Percentiles rank a stretch among this genome's conserved stretches.
Conservation (phyloP, 768 basidiomycete genomes). For the Sarcodon aspratus region DNA sequence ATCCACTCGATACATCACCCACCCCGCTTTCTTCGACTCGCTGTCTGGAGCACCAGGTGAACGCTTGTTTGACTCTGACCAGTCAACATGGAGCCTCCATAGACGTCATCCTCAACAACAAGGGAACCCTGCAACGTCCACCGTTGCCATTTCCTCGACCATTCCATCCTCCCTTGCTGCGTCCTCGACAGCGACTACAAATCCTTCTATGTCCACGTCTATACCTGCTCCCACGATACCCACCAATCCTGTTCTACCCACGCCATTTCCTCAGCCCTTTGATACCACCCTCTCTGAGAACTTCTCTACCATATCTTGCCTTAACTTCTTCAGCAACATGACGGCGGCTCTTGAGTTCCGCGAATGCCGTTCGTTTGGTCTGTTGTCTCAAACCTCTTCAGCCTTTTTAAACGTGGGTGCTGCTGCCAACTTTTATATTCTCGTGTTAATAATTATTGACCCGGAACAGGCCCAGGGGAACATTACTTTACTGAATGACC, state of each 20-base stretch:
- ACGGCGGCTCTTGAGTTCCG: conserved; percentile 47
- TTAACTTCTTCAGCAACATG: conserved; percentile 69
- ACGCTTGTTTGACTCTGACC: conserved; percentile 9
- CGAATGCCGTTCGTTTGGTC: conserved; percentile 67
- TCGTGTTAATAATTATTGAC: conserved; percentile 1
- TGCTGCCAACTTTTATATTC: neutral
- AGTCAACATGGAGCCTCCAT: conserved; percentile 27
- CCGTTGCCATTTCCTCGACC: conserved; percentile 4
- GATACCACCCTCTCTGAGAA: conserved; percentile 53
- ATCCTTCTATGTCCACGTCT: conserved; percentile 14
- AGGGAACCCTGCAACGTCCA: neutral
- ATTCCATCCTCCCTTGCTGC: conserved; percentile 1
- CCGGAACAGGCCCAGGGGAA: conserved; percentile 51
- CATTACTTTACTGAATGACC: conserved; percentile 46
- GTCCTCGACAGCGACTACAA: conserved; percentile 12
- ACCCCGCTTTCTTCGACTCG: conserved; percentile 32
- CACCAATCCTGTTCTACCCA: conserved; percentile 39
- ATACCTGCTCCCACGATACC: conserved; percentile 39
- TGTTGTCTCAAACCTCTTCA: conserved; percentile 45
- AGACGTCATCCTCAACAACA: conserved; percentile 21
- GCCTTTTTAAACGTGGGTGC: conserved; percentile 42
- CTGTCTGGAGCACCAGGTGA: conserved; percentile 13
- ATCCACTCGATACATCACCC: conserved; percentile 38
- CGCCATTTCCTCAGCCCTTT: conserved; percentile 70
- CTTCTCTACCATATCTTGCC: conserved; percentile 55